Evolutionary conservation across 2,329 filamentous ascomycete genomes (phyloP), one percentile per base, ranked within the genome.

Genomic region (Fonsecaea multimorphosa): DNA sequence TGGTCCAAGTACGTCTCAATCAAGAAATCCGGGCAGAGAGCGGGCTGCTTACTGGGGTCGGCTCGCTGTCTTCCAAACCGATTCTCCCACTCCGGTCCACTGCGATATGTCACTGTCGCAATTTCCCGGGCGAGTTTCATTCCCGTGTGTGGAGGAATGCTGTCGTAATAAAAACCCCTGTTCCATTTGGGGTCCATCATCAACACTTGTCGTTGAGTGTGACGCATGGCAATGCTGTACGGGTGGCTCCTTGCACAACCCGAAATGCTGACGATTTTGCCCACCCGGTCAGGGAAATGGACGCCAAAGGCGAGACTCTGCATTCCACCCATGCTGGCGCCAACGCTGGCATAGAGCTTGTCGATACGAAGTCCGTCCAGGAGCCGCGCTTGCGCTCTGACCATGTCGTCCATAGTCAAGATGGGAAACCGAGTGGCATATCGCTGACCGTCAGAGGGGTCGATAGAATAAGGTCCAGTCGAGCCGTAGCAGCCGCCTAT

Each of bases 121-220:
- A 99, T 99, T 79, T 99, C 92, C 65, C 95, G 89, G 0, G 95
- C 94, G 6, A 99, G 89, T 80, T 99, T 99, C 94, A 99, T 98
- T 57, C 95, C 95, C 0, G 91, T 89, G 75, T 99, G 95, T 0
- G 95, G 95, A 1, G 95, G 95, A 6, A 99, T 88, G 44, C 63
- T 36, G 74, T 89, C 90, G 76, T 97, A 96, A 82, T 98, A 98
- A 80, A 94, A 96, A 1, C 95, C 95, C 38, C 95, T 88, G 72
- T 92, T 91, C 95, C 95, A 99, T 74, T 96, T 93, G 1, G 93
- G 93, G 74, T 99, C 95, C 90, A 97, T 97, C 93, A 99, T 98
- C 55, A 99, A 85, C 0, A 97, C 95, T 81, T 98, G 95, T 31
- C 95, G 89, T 79, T 99, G 95, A 0, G 94, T 97, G 79, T 99